Conservation (phyloP, 305 asterid genomes). For the Solanum hybrid region DNA sequence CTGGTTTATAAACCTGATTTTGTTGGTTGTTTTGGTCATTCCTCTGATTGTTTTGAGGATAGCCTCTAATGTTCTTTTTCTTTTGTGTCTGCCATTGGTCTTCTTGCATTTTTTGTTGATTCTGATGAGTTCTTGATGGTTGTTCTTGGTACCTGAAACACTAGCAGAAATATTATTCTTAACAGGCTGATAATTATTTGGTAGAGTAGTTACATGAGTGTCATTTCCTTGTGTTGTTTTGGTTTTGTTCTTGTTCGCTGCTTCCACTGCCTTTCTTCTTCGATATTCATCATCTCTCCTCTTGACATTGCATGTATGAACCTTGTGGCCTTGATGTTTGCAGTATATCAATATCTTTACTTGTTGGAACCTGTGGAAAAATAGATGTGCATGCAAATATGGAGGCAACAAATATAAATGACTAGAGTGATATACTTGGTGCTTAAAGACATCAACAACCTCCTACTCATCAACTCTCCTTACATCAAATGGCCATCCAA, state of each 20-base stretch:
- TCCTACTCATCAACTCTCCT: too few species aligned
- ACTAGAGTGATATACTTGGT: too few species aligned
- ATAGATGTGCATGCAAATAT: too few species aligned
- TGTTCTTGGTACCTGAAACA: background rate
- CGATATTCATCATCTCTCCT: background rate
- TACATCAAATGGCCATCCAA: too few species aligned
- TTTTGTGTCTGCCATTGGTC: background rate
- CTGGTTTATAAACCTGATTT: background rate
- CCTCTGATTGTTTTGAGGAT: background rate
- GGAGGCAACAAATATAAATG: too few species aligned
- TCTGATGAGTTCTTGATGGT: background rate
- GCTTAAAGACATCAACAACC: too few species aligned
- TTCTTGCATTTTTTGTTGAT: background rate
- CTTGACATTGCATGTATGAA: background rate
- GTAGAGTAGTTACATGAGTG: background rate
- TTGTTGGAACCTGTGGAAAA: too few species aligned
- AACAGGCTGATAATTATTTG: background rate
- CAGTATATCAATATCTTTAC: too few species aligned
- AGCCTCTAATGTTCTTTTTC: background rate
- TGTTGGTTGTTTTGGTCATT: background rate
- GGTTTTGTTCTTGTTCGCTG: background rate
- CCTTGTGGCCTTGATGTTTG: too few species aligned
- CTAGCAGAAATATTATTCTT: too few species aligned
- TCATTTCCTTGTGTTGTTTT: background rate
- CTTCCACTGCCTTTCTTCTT: background rate